phyloP scores from a whole-genome alignment of 768 basidiomycete species.

The Lactarius tabidus region DNA sequence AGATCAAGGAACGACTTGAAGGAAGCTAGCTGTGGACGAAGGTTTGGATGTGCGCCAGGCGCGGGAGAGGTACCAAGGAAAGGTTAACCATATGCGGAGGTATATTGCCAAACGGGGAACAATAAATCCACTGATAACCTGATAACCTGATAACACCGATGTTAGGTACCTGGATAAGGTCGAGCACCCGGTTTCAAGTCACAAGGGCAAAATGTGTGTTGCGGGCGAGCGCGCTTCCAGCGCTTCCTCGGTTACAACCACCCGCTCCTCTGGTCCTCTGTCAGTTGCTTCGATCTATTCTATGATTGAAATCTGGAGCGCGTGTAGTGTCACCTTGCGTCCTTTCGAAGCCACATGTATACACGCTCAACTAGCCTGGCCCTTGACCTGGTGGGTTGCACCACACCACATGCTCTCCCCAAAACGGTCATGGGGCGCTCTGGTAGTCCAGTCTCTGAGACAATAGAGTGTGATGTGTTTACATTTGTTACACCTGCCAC shows the following conservation, averaged over 20 bases:
- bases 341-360: slow-evolving; percentile 17
- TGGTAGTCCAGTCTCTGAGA: not conserved
- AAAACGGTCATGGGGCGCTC: slow-evolving; percentile 4
- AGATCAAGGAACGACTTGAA: slow-evolving; percentile 19
- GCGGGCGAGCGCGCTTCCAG: slow-evolving; percentile 5
- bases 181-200: slow-evolving; percentile 10
- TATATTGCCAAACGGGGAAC: slow-evolving; percentile 8
- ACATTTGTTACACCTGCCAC: not conserved
- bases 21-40: slow-evolving; percentile 10
- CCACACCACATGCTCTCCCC: slow-evolving; percentile 20
- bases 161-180: slow-evolving; percentile 15
- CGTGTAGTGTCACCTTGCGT: not conserved
- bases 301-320: slow-evolving; percentile 3
- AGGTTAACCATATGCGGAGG: slow-evolving; percentile 20
- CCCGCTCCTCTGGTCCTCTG: not conserved
- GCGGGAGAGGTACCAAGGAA: slow-evolving; percentile 10
- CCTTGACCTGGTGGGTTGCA: slow-evolving; percentile 7
- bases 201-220: slow-evolving; percentile 8
- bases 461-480: not conserved
- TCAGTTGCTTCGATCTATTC: slow-evolving; percentile 10
- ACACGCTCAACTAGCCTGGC: not conserved
- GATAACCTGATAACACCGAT: slow-evolving; percentile 6
- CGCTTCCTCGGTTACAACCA: slow-evolving; percentile 13
- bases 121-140: slow-evolving; percentile 10
- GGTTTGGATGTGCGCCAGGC: slow-evolving; percentile 8